Evolutionary conservation across 306 rosid species (phyloP).

Genomic region (Vicia faba): DNA sequence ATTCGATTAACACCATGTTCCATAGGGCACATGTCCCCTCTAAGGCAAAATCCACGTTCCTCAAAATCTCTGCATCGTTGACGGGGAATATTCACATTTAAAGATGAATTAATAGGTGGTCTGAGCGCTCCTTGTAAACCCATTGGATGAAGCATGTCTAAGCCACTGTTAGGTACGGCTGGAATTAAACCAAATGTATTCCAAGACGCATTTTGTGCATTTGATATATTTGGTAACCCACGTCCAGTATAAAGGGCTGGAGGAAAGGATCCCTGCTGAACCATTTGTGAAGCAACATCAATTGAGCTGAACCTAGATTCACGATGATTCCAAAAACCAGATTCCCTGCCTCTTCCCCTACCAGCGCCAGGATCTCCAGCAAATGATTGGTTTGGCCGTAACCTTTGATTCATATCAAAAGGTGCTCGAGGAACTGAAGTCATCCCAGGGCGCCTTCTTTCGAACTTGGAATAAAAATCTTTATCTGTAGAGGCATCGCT

Average conservation of each 20-base stretch:
- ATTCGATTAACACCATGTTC: constrained; percentile 97
- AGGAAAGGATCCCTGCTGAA: constrained; percentile 80
- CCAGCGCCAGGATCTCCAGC: constrained; percentile 62
- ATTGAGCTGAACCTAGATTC: constrained; percentile 78
- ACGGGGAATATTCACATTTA: constrained; percentile 75
- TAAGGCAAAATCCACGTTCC: constrained; percentile 98
- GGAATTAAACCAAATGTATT: constrained; percentile 83
- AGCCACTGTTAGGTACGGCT: constrained; percentile 75
- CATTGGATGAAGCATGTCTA: constrained; percentile 84
- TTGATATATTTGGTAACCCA: constrained; percentile 83
- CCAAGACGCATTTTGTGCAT: constrained; percentile 83
- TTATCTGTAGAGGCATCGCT: constrained; percentile 49
- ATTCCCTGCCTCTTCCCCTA: constrained; percentile 93
- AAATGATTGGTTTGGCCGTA: constrained; percentile 63
- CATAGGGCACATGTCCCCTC: constrained; percentile 99
- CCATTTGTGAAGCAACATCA: constrained; percentile 84
- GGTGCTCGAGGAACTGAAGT: constrained; percentile 58
- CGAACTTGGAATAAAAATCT: constrained; percentile 65
- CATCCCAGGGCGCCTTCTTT: constrained; percentile 71
- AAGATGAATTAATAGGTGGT: constrained; percentile 78
- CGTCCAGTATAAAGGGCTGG: constrained; percentile 70
- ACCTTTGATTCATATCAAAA: constrained; percentile 70
- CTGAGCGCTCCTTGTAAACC: constrained; percentile 86
- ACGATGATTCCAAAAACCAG: constrained; percentile 81
- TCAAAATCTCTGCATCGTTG: constrained; percentile 98